A percentile compares a stretch with the other conserved stretches of the same genome.
These are phyloP conservation scores for Botrytis galanthina DNA, from an alignment of 2,329 filamentous ascomycete genomes.

Conservation along the genomic window DNA sequence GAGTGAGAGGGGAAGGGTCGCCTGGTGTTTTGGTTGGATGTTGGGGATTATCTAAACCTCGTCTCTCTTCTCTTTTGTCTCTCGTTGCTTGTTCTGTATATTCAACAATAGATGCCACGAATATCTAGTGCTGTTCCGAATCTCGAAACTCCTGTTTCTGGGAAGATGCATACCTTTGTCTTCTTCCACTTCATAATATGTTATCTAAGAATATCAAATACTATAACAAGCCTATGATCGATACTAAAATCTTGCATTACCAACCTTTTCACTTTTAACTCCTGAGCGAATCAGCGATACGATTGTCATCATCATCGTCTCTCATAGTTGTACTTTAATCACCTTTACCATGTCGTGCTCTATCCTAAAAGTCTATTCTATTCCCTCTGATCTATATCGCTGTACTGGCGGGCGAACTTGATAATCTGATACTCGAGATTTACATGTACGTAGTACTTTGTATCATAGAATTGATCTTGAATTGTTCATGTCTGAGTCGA, in stretches of 20 bases:
- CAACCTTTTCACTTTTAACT: background rate
- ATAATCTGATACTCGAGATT: background rate
- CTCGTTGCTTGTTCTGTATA: background rate
- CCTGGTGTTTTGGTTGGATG: background rate
- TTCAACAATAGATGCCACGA: background rate
- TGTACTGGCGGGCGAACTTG: background rate
- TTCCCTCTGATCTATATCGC: background rate
- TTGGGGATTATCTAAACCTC: background rate
- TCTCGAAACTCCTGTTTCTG: background rate
- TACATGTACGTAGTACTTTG: background rate
- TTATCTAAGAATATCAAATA: background rate
- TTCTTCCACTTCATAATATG: background rate
- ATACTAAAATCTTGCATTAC: background rate
- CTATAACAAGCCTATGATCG: background rate
- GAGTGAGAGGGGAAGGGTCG: background rate
- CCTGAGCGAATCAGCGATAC: too few species aligned
- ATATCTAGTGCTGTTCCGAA: background rate
- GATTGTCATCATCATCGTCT: background rate
- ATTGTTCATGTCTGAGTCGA: accelerated
- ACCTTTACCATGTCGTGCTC: background rate
- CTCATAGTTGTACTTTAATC: background rate
- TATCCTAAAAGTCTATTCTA: background rate
- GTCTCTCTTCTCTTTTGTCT: background rate
- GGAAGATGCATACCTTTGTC: background rate
- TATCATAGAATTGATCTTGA: background rate